These are phyloP conservation scores for Rhodotorula paludigena DNA, from an alignment of 768 basidiomycete species.

Conservation along the genomic window DNA sequence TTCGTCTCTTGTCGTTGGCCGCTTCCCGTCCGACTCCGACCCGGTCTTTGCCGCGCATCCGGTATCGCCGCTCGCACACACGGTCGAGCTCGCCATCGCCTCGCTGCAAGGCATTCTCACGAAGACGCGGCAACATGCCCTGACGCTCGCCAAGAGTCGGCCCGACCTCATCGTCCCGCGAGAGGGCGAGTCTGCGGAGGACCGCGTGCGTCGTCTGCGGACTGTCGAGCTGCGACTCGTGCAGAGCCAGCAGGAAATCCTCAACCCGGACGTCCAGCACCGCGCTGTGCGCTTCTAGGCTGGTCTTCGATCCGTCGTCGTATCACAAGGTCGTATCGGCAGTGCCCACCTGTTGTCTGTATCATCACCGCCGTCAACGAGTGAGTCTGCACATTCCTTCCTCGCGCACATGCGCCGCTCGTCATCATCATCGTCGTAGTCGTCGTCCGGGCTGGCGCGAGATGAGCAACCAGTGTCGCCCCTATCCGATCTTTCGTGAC, in stretches of 20 bases:
- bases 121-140: constrained; percentile 59
- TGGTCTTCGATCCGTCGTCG: background rate
- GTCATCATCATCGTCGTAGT: background rate
- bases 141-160: constrained; percentile 59
- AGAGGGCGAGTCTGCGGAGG: constrained; percentile 47
- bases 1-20: constrained; percentile 80
- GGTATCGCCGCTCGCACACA: constrained; percentile 55
- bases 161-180: constrained; percentile 55
- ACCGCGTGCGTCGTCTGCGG: constrained; percentile 68
- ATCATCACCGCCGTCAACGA: constrained; percentile 10
- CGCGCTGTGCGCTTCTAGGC: constrained; percentile 31
- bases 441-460: constrained; percentile 18
- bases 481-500: constrained; percentile 40
- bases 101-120: constrained; percentile 69
- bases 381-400: background rate
- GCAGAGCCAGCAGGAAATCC: constrained; percentile 49
- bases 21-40: constrained; percentile 52
- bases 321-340: background rate
- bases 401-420: background rate
- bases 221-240: constrained; percentile 79
- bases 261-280: constrained; percentile 34
- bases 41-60: constrained; percentile 26
- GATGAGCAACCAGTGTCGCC: constrained; percentile 45
- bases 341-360: constrained; percentile 11
- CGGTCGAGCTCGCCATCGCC: constrained; percentile 63